phyloP scores from a whole-genome alignment of 345 rosid genomes.

The Populus davidiana region DNA sequence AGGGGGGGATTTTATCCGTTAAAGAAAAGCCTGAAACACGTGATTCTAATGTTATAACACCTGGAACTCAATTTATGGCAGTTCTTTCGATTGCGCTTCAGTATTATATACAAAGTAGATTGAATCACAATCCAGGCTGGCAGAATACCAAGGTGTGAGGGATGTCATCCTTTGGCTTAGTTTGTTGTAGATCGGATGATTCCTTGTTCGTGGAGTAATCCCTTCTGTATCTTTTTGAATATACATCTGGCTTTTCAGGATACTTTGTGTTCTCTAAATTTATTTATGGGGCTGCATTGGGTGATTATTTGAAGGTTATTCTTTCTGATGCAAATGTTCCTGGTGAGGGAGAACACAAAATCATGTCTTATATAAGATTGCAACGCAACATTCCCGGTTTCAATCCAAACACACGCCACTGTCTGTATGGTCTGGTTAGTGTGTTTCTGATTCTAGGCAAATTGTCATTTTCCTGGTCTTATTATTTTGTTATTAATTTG shows the following conservation, averaged over 20 bases:
- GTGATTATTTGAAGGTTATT: constrained; percentile 81
- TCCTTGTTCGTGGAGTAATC: constrained; percentile 53
- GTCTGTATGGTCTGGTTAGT: constrained; percentile 91
- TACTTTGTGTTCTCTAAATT: constrained; percentile 51
- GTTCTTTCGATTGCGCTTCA: constrained; percentile 86
- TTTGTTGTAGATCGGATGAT: constrained; percentile 44
- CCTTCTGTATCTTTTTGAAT: constrained; percentile 35
- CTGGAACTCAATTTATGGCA: constrained; percentile 94
- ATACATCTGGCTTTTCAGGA: constrained; percentile 45
- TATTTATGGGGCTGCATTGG: constrained; percentile 63
- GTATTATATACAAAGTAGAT: constrained; percentile 78
- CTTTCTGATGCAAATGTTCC: constrained; percentile 95
- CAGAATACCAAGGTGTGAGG: constrained; percentile 67
- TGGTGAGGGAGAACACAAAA: constrained; percentile 99
- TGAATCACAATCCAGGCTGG: constrained; percentile 86
- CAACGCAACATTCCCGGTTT: constrained; percentile 85
- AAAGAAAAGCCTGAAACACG: constrained; percentile 76
- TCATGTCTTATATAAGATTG: constrained; percentile 87
- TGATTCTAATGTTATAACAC: constrained; percentile 97
- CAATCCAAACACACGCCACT: constrained; percentile 89
- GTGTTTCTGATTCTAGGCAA: not conserved
- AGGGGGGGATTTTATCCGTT: constrained; percentile 50
- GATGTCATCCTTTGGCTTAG: constrained; percentile 21
- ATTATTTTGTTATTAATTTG: not conserved
- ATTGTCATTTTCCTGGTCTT: constrained; percentile 1